phyloP scores from a whole-genome alignment of 2,329 filamentous ascomycete species.

The Dothideomycetes sp. region DNA sequence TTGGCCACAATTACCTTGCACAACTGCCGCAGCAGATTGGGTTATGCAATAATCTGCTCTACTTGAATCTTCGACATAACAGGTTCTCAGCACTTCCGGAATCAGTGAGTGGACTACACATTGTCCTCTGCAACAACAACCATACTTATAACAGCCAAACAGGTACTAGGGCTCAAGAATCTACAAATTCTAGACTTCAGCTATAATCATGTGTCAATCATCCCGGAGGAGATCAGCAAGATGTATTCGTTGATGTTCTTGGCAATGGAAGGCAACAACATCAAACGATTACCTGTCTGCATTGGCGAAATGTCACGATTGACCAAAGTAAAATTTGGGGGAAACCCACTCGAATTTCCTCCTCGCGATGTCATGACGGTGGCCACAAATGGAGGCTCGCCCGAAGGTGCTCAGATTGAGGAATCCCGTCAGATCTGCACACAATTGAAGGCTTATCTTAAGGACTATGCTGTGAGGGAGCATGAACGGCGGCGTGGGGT shows the following conservation, averaged over 20 bases:
- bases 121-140: background rate
- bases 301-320: conserved; percentile 83
- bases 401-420: conserved; percentile 17
- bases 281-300: conserved; percentile 72
- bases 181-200: conserved; percentile 90
- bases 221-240: conserved; percentile 70
- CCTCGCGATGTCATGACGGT: conserved; percentile 36
- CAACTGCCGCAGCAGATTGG: conserved; percentile 60
- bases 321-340: conserved; percentile 79
- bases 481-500: conserved; percentile 10
- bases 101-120: conserved; percentile 38
- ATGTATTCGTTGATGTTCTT: conserved; percentile 81
- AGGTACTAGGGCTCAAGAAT: conserved; percentile 78
- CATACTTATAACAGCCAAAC: conserved; percentile 16
- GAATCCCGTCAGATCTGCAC: conserved; percentile 46
- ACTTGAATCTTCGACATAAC: conserved; percentile 72
- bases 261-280: conserved; percentile 75
- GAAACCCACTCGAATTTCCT: conserved; percentile 75
- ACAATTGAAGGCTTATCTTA: conserved; percentile 49
- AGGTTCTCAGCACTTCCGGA: conserved; percentile 56
- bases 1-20: conserved; percentile 69
- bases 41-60: conserved; percentile 66
- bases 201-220: conserved; percentile 67
- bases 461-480: conserved; percentile 19
- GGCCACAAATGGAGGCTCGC: conserved; percentile 21